Evolutionary conservation across 441 rosid genomes (phyloP).

Genomic region (Iberis amara): DNA sequence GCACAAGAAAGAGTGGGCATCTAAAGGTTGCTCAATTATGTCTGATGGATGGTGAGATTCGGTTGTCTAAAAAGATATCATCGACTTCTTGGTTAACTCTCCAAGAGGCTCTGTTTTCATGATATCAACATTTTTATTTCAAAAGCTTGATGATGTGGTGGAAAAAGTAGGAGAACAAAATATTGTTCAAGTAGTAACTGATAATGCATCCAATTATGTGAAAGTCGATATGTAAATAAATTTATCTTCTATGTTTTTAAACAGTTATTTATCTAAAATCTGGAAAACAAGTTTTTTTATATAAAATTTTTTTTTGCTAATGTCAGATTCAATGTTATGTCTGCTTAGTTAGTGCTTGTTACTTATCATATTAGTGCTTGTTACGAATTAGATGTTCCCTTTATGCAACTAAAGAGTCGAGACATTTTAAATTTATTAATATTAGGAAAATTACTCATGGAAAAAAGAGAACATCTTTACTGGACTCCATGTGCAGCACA

Average conservation of each 20-base stretch:
- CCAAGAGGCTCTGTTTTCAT: background rate
- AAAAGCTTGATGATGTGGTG: background rate
- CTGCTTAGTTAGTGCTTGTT: too few relatives aligned
- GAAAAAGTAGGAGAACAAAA: background rate
- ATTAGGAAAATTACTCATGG: background rate
- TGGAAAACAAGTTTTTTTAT: too few relatives aligned
- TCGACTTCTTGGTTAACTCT: background rate
- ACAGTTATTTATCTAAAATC: too few relatives aligned
- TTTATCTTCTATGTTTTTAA: too few relatives aligned
- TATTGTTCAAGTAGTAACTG: background rate
- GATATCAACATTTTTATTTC: background rate
- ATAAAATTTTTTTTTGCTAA: too few relatives aligned
- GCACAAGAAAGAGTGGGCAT: background rate
- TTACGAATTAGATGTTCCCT: too few relatives aligned
- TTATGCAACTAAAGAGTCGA: too few relatives aligned
- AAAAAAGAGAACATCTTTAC: background rate
- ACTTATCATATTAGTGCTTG: too few relatives aligned
- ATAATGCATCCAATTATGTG: background rate
- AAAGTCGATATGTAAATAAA: background rate
- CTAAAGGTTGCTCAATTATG: background rate
- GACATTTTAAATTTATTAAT: too few relatives aligned
- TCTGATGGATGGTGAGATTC: background rate
- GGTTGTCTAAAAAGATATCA: background rate
- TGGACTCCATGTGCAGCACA: background rate
- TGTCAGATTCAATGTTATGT: too few relatives aligned